Evolutionary conservation across 2,329 filamentous ascomycete genomes (phyloP).

Genomic region (Aspergillus pseudotamarii): DNA sequence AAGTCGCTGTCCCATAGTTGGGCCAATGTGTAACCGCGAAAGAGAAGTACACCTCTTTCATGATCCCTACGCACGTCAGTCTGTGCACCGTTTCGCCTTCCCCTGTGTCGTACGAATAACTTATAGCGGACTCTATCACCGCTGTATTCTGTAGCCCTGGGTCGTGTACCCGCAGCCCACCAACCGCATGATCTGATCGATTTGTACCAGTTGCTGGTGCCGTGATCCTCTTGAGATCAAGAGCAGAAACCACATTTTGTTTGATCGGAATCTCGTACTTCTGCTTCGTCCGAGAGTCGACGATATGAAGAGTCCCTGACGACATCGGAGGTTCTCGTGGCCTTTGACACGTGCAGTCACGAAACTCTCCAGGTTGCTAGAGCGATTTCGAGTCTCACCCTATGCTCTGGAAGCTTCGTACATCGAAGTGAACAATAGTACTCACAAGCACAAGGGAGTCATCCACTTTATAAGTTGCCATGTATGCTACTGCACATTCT

Average conservation of each 20-base stretch:
- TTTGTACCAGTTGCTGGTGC: conserved; percentile 17
- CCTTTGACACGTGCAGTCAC: background rate
- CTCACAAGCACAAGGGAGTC: background rate
- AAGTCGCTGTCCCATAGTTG: conserved; percentile 35
- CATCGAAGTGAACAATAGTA: background rate
- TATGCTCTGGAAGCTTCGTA: background rate
- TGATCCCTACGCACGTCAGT: conserved; percentile 28
- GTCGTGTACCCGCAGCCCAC: conserved; percentile 37
- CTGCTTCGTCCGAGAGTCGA: conserved; percentile 31
- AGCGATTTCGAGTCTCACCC: background rate
- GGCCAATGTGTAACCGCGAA: conserved; percentile 32
- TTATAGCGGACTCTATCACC: conserved; percentile 32
- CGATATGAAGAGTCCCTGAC: conserved; percentile 22
- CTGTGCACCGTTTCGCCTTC: background rate
- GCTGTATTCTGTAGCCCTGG: conserved; percentile 39
- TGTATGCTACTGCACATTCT: background rate
- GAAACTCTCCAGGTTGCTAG: background rate
- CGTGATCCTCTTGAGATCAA: conserved; percentile 33
- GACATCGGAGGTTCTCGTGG: conserved; percentile 12
- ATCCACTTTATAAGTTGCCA: background rate
- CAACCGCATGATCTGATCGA: conserved; percentile 25
- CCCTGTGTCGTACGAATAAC: conserved; percentile 30
- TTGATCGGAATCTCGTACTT: conserved; percentile 33
- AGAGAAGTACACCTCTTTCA: conserved; percentile 30
- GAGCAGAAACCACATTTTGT: conserved; percentile 31